Conservation (phyloP, 2,329 filamentous ascomycete species). For the Gyromitra esculenta region DNA sequence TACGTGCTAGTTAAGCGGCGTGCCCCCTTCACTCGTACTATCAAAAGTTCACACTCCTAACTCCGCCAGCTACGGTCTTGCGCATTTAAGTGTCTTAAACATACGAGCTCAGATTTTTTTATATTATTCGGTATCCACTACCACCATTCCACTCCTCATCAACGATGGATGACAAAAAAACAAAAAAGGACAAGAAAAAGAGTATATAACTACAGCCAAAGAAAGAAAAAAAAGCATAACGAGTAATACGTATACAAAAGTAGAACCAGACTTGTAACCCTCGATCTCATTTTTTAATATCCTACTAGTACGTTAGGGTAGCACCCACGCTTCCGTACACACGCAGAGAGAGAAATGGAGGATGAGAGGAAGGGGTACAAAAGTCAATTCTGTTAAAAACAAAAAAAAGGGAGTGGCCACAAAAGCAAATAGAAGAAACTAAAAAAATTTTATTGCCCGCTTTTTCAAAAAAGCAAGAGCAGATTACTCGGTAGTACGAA, state of each 20-base stretch:
- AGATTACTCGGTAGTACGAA: constrained; percentile 43
- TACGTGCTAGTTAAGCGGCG: too few relatives aligned
- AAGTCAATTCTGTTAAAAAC: constrained; percentile 11
- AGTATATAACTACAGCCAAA: constrained; percentile 48
- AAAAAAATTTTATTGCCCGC: not conserved
- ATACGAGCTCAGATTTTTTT: constrained; percentile 22
- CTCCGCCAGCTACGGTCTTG: too few relatives aligned
- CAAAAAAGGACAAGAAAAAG: constrained; percentile 2
- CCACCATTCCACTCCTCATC: not conserved
- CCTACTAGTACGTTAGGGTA: too few relatives aligned
- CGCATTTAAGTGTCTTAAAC: too few relatives aligned
- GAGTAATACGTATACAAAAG: constrained; percentile 45
- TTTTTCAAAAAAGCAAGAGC: not conserved
- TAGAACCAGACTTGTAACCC: constrained; percentile 3
- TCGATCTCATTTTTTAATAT: constrained; percentile 5
- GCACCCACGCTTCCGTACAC: too few relatives aligned
- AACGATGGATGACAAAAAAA: constrained; percentile 3
- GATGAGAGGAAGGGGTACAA: not conserved
- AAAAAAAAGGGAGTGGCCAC: not conserved
- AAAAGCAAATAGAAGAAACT: constrained; percentile 1
- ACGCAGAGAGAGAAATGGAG: not conserved
- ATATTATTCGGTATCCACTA: constrained; percentile 40
- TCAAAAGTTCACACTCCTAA: too few relatives aligned
- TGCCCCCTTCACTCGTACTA: too few relatives aligned
- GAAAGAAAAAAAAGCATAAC: constrained; percentile 15